Base-by-base conservation (phyloP, 352 stramenopile genomes). In the Phytophthora fragariae region DNA sequence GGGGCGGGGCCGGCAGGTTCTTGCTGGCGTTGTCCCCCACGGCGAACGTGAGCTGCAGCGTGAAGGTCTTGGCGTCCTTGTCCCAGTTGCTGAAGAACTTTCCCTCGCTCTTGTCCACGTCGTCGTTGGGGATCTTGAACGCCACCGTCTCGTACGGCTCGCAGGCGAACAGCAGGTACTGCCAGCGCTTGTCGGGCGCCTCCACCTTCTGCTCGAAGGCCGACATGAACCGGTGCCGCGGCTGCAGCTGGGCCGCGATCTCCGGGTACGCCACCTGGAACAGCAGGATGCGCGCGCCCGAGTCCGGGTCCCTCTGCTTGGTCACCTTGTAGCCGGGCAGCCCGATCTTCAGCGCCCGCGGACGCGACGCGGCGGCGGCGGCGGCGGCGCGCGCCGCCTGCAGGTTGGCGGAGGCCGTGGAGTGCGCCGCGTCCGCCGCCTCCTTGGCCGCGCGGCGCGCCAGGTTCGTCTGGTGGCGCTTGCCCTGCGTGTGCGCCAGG, bases 151-250 rank as follows among this genome's bases (percentile, higher is more conserved):
- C 97, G 85, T 99, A 99, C 44, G 98, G 98, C 76, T 99, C 98
- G 68, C 97, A 99, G 1, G 98, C 98, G 72, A 99, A 98, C 14
- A 99, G 81, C 14, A 99, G 78, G 76, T 99, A 99, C 84, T 98
- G 92, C 70, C 95, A 94, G 61, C 92, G 88, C 69, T 98, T 98
- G 84, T 99, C 97, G 0, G 97, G 93, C 7, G 91, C 86, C 71
- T 99, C 98, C n/a, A 99, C 92, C 56, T 97, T 94, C 78, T 99
- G 98, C 86, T 99, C 98, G 81, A 98, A 99, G n/a, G 98, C 92
- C 62, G 90, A 98, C 98, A 99, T 99, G 88, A 99, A 99, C 41
- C 98, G 89, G 81, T 99, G 97, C 11, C 98, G 89, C 24, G 98
- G 98, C 84, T 99, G 97, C 24, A 97, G 63, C 46, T 94, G 91